phyloP scores from a whole-genome alignment of 805 yeast genomes.

The Sugiyamaella boreocaroliniensis region DNA sequence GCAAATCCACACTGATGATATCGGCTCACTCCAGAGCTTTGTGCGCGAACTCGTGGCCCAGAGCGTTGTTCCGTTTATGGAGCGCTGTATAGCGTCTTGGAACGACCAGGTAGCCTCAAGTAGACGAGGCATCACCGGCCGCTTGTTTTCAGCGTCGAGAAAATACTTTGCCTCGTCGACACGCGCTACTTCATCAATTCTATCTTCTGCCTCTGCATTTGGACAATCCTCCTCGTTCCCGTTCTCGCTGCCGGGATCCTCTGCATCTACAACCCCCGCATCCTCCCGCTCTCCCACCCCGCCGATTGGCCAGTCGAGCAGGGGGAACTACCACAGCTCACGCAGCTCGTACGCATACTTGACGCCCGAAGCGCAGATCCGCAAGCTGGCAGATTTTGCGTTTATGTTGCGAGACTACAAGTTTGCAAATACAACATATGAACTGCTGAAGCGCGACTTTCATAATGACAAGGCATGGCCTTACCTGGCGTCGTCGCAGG shows the following conservation, averaged over 20 bases:
- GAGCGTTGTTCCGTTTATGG: conserved; percentile 75
- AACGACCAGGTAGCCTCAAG: conserved; percentile 75
- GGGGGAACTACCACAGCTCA: conserved; percentile 37
- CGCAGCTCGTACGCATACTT: conserved; percentile 48
- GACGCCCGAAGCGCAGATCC: conserved; percentile 62
- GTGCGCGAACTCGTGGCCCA: conserved; percentile 44
- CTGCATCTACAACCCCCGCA: conserved; percentile 3
- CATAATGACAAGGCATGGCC: conserved; percentile 72
- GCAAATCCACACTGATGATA: conserved; percentile 31
- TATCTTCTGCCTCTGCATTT: conserved; percentile 27
- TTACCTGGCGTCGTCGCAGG: conserved; percentile 77
- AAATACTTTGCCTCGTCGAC: conserved; percentile 37
- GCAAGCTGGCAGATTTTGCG: conserved; percentile 89
- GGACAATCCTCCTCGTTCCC: conserved; percentile 12
- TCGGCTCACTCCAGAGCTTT: conserved; percentile 34
- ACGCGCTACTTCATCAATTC: conserved; percentile 21
- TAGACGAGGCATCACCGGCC: conserved; percentile 65
- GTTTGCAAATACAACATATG: conserved; percentile 77
- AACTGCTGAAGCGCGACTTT: conserved; percentile 70
- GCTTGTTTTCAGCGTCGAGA: conserved; percentile 61
- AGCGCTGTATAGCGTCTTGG: conserved; percentile 72
- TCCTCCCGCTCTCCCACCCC: conserved; percentile 18
- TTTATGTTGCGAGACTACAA: conserved; percentile 86
- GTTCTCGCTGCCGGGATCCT: conserved; percentile 16
- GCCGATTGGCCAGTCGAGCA: not conserved